Base-by-base conservation (phyloP, 352 stramenopile genomes). In the Discostella stelligera region DNA sequence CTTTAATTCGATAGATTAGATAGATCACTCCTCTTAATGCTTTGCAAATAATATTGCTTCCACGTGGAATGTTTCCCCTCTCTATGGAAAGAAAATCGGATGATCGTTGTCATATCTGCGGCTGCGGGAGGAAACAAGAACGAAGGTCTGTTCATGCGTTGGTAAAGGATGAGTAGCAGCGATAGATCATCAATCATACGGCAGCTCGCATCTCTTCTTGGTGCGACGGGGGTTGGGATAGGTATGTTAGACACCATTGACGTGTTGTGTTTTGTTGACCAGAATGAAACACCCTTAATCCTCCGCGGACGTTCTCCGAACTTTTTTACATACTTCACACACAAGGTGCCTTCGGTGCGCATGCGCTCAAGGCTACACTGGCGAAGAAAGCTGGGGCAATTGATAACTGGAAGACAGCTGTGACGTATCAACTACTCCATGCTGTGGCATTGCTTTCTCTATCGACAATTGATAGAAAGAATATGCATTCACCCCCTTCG, bases 401-500 rank as follows among this genome's bases (percentile, higher is more conserved):
- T n/a, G 80, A 81, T 3, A 89, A 80, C 56, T 91, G 84, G 85
- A 79, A 84, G 44, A 93, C 85, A 21, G 88, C 85, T 0, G 86
- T 87, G 11, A 59, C 82, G 0, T 93, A 91, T 74, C 88, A 93
- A 66, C 71, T 91, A 7, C 71, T 91, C 32, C 88, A 91, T 76
- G 81, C 88, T 13, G 69, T 82, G n/a, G 86, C 88, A 23, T 54
- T 93, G 9, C 32, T 91, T 2, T 82, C 79, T 16, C n/a, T 93
- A n/a, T 84, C 83, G 25, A 68, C 71, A 44, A 61, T 87, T 9
- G 53, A 67, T 14, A 53, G 16, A 64, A 76, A 75, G 44, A 41
- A 27, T 23, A 44, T 44, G 37, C 49, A 52, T 39, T 7, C 20
- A 37, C 32, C n/a, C 30, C 48, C 53, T 27, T 65, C 53, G 23